Evolutionary conservation across 1,139 yeast species (phyloP).

Genomic region (Blastobotrys raffinosifermentans): DNA sequence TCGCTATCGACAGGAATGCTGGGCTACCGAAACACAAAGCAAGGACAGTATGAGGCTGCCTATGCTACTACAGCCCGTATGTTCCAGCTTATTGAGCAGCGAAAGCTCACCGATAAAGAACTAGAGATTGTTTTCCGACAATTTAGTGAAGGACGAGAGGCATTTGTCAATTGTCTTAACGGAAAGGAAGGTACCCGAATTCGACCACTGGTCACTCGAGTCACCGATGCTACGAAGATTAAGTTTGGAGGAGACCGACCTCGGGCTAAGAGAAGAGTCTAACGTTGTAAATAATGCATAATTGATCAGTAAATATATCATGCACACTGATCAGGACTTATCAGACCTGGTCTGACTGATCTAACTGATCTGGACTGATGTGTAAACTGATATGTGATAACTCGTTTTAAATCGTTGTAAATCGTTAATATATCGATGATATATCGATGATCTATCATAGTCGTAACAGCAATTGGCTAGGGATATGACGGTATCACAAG

Average conservation of each 20-base stretch:
- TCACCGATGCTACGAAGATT: slow-evolving; percentile 73
- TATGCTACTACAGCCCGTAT: slow-evolving; percentile 75
- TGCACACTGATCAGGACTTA: no score
- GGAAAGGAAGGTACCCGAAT: slow-evolving; percentile 83
- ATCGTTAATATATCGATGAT: no score
- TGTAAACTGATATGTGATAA: no score
- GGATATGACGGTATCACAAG: no score
- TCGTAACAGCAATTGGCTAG: no score
- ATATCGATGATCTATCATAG: no score
- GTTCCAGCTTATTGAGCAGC: slow-evolving; percentile 60
- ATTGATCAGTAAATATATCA: no score
- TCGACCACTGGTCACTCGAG: slow-evolving; percentile 57
- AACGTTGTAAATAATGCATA: no score
- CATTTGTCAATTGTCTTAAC: slow-evolving; percentile 74
- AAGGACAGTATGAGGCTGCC: slow-evolving; percentile 94
- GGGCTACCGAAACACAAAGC: slow-evolving; percentile 41
- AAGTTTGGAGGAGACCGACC: slow-evolving; percentile 91
- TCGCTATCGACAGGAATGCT: slow-evolving; percentile 43
- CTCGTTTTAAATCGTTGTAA: no score
- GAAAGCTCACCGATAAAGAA: slow-evolving; percentile 39
- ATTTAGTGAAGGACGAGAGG: slow-evolving; percentile 86
- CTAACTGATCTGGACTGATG: no score
- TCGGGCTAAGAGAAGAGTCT: slow-evolving; percentile 77
- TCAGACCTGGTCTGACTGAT: no score
- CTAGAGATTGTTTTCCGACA: slow-evolving; percentile 68